Base-by-base conservation (phyloP, 2,329 filamentous ascomycete species). In the Fusarium buxicola region DNA sequence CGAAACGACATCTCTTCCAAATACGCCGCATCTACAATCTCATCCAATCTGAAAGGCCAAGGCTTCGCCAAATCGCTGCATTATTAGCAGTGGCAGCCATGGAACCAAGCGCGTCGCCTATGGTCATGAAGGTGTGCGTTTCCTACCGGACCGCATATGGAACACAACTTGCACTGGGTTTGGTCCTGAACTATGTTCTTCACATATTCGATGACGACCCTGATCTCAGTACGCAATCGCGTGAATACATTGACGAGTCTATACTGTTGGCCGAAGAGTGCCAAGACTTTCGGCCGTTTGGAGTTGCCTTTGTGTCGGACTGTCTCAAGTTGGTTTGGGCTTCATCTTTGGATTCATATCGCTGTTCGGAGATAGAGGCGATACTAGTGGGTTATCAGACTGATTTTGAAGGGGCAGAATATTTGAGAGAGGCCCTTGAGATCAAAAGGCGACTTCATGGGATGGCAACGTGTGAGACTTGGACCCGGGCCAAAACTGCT, bases 241-340 rank as follows among this genome's bases (percentile, higher is more conserved):
- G 59, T 0, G 44, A 56, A 2, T 56, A 49, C 1, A 36, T 59
- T 7, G 59, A 69, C 5, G 66, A 68, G 9, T 38, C 57, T 3
- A 54, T 70, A 6, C 1, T 18, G 2, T 28, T 70, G 7, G 57
- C 54, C 3, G 18, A 55, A 7, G 52, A 69, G 3, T 68, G 63
- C 15, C 38, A 34, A 12, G 10, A 4, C 8, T 36, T 49, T 8
- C 51, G 68, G 7, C 68, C 68, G 0, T 60, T 68, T 2, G 68
- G 65, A 7, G 52, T 68, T 3, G 39, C 21, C 1, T 66, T 66
- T 24, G 41, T 69, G 2, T 56, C 63, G 0, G 60, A 70, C 4
- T 50, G 51, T 30, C 55, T 70, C 1, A 62, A 60, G 1, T 52
- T 60, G 28, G 46, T 70, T 0, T 70, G 64, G 51, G 65, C 60